These are phyloP conservation scores for Apiotrichum domesticum DNA, from an alignment of 1,284 basidiomycete species.

Conservation along the genomic window DNA sequence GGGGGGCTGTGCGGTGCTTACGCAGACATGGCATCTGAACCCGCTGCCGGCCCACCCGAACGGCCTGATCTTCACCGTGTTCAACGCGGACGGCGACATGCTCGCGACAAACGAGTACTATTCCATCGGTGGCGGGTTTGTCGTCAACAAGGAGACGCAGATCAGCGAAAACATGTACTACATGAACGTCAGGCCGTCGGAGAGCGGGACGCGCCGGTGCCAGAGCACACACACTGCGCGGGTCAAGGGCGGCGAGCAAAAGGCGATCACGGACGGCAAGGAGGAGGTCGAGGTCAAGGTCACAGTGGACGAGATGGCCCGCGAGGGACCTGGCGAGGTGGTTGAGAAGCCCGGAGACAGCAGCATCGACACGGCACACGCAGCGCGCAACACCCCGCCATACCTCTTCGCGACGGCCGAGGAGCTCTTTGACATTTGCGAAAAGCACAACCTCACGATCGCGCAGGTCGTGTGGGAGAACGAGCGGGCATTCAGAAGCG, in stretches of 20 bases:
- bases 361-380: constrained; percentile 3
- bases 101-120: constrained; percentile 95
- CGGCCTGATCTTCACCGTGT: constrained; percentile 87
- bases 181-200: constrained; percentile 80
- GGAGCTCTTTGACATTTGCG: constrained; percentile 25
- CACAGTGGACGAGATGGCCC: too few relatives aligned
- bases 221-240: constrained; percentile 29
- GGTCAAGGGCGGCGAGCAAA: not conserved
- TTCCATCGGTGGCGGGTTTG: constrained; percentile 78
- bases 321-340: not conserved
- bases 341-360: not conserved
- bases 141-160: constrained; percentile 53
- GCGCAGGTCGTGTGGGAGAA: constrained; percentile 95
- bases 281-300: not conserved
- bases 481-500: constrained; percentile 70
- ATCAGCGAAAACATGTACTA: constrained; percentile 97
- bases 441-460: constrained; percentile 66
- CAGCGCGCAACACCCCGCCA: constrained; percentile 52
- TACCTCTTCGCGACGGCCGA: constrained; percentile 43
- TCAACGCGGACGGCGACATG: constrained; percentile 70
- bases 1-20: not conserved
- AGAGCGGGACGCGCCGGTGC: constrained; percentile 71
- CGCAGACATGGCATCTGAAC: constrained; percentile 32
- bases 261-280: constrained; percentile 3
- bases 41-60: constrained; percentile 56